These are phyloP conservation scores for Microdochium bolleyi DNA, from an alignment of 2,329 filamentous ascomycete genomes.

Conservation along the genomic window DNA sequence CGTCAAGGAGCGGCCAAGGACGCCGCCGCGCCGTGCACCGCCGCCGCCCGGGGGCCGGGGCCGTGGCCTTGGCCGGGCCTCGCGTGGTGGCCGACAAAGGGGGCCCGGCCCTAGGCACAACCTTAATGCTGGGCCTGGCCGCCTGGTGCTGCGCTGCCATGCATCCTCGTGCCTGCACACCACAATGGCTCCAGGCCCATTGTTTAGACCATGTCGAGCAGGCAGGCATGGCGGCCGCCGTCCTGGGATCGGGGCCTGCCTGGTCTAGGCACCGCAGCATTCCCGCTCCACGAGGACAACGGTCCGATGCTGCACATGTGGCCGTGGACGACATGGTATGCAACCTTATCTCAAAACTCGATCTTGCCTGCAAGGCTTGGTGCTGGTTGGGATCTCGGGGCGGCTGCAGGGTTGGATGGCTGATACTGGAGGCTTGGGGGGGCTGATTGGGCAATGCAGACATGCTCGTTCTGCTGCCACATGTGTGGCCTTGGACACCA, in stretches of 20 bases:
- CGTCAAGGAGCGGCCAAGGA: background rate
- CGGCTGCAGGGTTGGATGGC: too few species aligned
- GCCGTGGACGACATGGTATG: background rate
- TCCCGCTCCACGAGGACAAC: background rate
- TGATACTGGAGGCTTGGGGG: too few species aligned
- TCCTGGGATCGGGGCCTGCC: too few species aligned
- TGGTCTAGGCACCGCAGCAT: background rate
- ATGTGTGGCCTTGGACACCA: too few species aligned
- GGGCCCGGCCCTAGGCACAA: background rate
- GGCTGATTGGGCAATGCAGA: too few species aligned
- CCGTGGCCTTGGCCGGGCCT: background rate
- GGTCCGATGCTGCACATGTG: background rate
- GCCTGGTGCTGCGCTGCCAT: too few species aligned
- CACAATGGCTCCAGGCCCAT: conserved; percentile 3
- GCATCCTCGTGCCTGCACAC: conserved; percentile 9
- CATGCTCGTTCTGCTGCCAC: too few species aligned
- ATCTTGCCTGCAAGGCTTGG: too few species aligned
- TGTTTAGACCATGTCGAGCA: too few species aligned
- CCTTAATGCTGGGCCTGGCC: background rate
- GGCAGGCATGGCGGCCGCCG: too few species aligned
- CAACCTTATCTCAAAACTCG: too few species aligned
- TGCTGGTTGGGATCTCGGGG: background rate
- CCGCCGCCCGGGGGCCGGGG: background rate
- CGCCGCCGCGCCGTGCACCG: background rate
- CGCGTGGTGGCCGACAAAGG: background rate